phyloP scores from a whole-genome alignment of 306 rosid species.

The Vigna nakashimae region DNA sequence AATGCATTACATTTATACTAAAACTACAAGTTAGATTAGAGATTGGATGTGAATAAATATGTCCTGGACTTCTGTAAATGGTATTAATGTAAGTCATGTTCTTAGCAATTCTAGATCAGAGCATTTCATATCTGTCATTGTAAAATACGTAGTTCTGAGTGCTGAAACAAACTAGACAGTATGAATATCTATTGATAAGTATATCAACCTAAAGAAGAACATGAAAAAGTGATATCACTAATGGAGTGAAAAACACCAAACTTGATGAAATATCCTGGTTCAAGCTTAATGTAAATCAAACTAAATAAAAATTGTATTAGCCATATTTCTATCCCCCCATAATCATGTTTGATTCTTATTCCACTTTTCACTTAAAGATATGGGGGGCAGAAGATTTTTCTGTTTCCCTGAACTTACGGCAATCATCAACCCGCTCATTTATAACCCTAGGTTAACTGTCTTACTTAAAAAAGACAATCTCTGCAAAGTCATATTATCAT shows the following conservation, averaged over 20 bases:
- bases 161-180: slow-evolving; percentile 10
- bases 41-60: slow-evolving; percentile 9
- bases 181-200: not conserved
- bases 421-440: slow-evolving; percentile 7
- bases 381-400: not conserved
- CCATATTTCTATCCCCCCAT: not conserved
- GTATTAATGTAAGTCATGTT: slow-evolving; percentile 7
- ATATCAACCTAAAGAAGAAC: slow-evolving; percentile 32
- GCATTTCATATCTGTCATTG: not conserved
- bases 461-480: not conserved
- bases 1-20: not conserved
- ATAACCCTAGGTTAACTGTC: not conserved
- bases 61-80: not conserved
- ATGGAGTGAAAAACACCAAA: not conserved
- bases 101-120: slow-evolving; percentile 13
- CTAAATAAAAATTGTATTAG: slow-evolving; percentile 3
- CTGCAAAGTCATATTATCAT: slow-evolving; percentile 4
- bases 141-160: not conserved
- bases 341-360: not conserved
- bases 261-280: slow-evolving; percentile 4
- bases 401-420: not conserved
- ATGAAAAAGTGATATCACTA: slow-evolving; percentile 19
- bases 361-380: not conserved
- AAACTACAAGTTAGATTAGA: not conserved
- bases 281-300: slow-evolving; percentile 1